phyloP scores from a whole-genome alignment of 106 monocot genomes.

The Dendrobium officinale region DNA sequence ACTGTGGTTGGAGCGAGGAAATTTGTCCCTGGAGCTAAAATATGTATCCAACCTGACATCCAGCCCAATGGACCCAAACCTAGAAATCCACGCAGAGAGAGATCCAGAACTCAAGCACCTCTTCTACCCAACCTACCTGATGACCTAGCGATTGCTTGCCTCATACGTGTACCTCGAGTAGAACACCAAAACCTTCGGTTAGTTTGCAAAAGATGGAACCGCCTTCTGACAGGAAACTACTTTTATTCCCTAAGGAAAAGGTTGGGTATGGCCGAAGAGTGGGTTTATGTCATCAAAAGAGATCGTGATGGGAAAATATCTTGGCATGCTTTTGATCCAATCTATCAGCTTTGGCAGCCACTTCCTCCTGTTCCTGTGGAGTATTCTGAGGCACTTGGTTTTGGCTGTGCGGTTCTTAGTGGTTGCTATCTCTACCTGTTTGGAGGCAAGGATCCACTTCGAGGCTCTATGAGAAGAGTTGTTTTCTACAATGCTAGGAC shows the following conservation, averaged over 20 bases:
- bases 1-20: slow-evolving; percentile 48
- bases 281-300: slow-evolving; percentile 48
- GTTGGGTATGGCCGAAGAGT: slow-evolving; percentile 42
- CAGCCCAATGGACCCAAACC: slow-evolving; percentile 36
- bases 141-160: slow-evolving; percentile 51
- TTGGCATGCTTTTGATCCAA: slow-evolving; percentile 54
- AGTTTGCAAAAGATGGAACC: slow-evolving; percentile 50
- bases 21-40: slow-evolving; percentile 51
- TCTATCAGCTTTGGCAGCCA: slow-evolving; percentile 39
- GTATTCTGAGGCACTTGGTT: slow-evolving; percentile 42
- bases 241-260: slow-evolving; percentile 46
- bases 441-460: slow-evolving; percentile 48
- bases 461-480: slow-evolving; percentile 44
- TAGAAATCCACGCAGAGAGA: slow-evolving; percentile 33
- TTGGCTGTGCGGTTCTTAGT: slow-evolving; percentile 45
- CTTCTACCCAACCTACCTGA: slow-evolving; percentile 42
- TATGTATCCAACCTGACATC: slow-evolving; percentile 50
- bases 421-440: slow-evolving; percentile 48
- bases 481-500: slow-evolving; percentile 50
- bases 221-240: slow-evolving; percentile 44
- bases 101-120: slow-evolving; percentile 40
- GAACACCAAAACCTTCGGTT: slow-evolving; percentile 34
- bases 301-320: slow-evolving; percentile 49
- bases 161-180: slow-evolving; percentile 40
- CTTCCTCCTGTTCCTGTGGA: slow-evolving; percentile 44